These are phyloP conservation scores for Candida vaughaniae DNA, from an alignment of 805 yeast genomes.

Conservation along the genomic window DNA sequence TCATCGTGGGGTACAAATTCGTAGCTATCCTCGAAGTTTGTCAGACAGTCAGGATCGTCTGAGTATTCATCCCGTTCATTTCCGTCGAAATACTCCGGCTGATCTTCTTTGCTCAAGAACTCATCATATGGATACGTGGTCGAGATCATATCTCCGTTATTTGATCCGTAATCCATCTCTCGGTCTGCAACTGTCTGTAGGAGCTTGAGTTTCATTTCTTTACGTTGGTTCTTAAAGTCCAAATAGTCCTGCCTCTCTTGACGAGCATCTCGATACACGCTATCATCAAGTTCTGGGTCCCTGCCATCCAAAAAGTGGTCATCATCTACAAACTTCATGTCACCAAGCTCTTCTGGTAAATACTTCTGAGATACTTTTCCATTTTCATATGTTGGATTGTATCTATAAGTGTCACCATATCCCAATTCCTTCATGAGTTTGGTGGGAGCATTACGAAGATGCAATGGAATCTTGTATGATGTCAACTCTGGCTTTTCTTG, in stretches of 20 bases:
- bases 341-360: conserved; percentile 60
- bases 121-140: conserved; percentile 26
- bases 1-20: conserved; percentile 17
- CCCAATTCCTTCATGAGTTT: conserved; percentile 85
- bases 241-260: conserved; percentile 19
- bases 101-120: conserved; percentile 34
- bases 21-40: conserved; percentile 34
- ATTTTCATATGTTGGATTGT: conserved; percentile 74
- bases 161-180: background rate
- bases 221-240: conserved; percentile 16
- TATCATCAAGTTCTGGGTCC: conserved; percentile 19
- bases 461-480: conserved; percentile 70
- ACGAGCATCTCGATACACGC: conserved; percentile 13
- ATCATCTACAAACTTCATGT: conserved; percentile 49
- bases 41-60: conserved; percentile 32
- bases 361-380: conserved; percentile 77
- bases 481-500: conserved; percentile 57
- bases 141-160: conserved; percentile 4
- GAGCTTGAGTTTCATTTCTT: conserved; percentile 9
- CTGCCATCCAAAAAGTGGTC: conserved; percentile 50
- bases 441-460: conserved; percentile 94
- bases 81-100: conserved; percentile 40
- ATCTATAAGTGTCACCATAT: conserved; percentile 80
- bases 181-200: conserved; percentile 4
- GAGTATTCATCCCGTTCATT: conserved; percentile 26